Conservation (phyloP, 169 alveolate species). For the Blepharisma undulans region DNA sequence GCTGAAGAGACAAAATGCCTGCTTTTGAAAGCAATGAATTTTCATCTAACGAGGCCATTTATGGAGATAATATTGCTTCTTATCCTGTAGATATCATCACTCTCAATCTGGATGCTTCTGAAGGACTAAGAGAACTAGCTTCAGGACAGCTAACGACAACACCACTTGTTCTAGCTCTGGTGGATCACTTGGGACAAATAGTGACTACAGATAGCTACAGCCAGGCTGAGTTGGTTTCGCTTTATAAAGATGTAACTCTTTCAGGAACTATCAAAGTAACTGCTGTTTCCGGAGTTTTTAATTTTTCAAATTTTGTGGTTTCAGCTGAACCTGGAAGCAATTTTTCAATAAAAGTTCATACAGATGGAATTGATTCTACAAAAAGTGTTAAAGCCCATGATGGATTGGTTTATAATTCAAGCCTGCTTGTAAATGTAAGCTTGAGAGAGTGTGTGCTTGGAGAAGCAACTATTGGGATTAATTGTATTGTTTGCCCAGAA, state of each 20-base stretch:
- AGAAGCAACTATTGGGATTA: neutral
- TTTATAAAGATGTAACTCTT: neutral
- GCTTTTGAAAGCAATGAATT: neutral
- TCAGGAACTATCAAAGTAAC: neutral
- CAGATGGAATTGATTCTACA: neutral
- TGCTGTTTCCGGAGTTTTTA: neutral
- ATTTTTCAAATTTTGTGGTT: neutral
- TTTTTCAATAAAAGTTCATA: neutral
- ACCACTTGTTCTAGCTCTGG: neutral
- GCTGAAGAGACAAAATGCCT: neutral
- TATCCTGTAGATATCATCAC: neutral
- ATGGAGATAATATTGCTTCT: slow-evolving; percentile 28
- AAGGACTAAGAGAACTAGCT: neutral
- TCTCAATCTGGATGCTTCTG: neutral
- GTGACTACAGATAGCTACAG: neutral
- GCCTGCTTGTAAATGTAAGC: neutral
- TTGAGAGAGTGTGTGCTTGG: slow-evolving; percentile 15
- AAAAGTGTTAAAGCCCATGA: neutral
- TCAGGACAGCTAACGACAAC: neutral
- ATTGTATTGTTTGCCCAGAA: slow-evolving; percentile 6
- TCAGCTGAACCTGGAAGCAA: neutral
- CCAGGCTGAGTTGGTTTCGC: neutral
- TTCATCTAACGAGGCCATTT: neutral
- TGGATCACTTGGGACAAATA: neutral
- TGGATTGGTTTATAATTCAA: neutral